Evolutionary conservation across 2,329 filamentous ascomycete genomes (phyloP).

Genomic region (Colletotrichum higginsianum): DNA sequence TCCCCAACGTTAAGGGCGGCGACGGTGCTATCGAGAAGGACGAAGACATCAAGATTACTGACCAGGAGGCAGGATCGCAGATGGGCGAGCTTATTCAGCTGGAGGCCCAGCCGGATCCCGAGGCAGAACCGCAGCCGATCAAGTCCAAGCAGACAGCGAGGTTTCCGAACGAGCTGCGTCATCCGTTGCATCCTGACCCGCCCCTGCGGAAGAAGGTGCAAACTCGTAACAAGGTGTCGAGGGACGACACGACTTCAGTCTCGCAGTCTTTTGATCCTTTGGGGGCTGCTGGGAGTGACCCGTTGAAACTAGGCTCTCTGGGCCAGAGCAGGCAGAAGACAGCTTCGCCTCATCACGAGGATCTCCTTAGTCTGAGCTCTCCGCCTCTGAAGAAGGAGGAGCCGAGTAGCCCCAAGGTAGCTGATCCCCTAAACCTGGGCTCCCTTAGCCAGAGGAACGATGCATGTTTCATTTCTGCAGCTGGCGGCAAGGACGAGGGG

Average conservation of each 20-base stretch:
- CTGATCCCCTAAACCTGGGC: constrained; percentile 21
- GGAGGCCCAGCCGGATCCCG: constrained; percentile 50
- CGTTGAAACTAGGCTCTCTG: constrained; percentile 15
- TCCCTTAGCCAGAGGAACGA: constrained; percentile 10
- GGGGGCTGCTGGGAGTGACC: constrained; percentile 19
- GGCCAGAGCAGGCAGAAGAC: constrained; percentile 16
- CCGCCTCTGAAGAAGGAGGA: neutral
- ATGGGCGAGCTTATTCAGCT: constrained; percentile 59
- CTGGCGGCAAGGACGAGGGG: neutral
- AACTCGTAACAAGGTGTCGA: constrained; percentile 29
- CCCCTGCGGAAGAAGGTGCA: constrained; percentile 29
- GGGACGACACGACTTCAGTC: constrained; percentile 14
- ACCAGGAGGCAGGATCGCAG: constrained; percentile 49
- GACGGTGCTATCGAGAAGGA: constrained; percentile 65
- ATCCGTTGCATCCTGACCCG: constrained; percentile 33
- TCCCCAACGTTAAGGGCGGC: constrained; percentile 61
- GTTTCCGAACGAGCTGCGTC: constrained; percentile 38
- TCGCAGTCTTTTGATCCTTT: constrained; percentile 25
- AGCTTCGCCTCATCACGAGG: constrained; percentile 17
- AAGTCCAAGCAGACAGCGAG: constrained; percentile 40
- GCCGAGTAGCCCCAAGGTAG: neutral
- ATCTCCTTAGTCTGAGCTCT: constrained; percentile 21
- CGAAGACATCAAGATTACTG: constrained; percentile 55
- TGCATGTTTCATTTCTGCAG: neutral
- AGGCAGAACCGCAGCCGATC: constrained; percentile 40